These are phyloP conservation scores for Tolypocladium pustulatum DNA, from an alignment of 2,329 filamentous ascomycete species.

Conservation along the genomic window DNA sequence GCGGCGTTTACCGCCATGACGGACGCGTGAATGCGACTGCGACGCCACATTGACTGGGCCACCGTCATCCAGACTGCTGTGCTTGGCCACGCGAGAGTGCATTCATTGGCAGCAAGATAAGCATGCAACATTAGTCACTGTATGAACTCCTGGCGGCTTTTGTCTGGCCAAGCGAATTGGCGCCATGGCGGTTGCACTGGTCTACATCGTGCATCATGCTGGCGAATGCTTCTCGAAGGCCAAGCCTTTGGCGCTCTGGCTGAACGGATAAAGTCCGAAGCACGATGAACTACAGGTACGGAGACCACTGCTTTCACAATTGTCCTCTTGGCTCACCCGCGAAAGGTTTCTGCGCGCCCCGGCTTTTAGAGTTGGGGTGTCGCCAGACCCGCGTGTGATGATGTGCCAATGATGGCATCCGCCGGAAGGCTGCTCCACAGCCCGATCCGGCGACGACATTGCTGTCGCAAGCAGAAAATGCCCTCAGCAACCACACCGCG, in stretches of 20 bases:
- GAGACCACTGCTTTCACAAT: not conserved
- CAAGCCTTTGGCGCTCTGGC: not conserved
- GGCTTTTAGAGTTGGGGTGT: constrained; percentile 2
- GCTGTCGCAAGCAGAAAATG: not conserved
- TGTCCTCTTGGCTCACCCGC: not conserved
- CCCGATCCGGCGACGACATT: not conserved
- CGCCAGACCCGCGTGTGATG: not conserved
- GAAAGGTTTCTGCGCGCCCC: not conserved
- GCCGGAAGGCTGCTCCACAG: not conserved
- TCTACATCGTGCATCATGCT: not conserved
- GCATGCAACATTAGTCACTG: not conserved
- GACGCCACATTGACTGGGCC: not conserved
- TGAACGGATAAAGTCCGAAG: not conserved
- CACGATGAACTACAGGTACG: not conserved
- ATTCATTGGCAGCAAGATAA: not conserved
- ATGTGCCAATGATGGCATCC: not conserved
- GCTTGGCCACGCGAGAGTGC: not conserved
- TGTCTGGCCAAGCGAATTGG: not conserved
- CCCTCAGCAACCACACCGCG: not conserved
- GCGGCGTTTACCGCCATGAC: not conserved
- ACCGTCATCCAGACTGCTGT: no score
- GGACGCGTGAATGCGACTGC: not conserved
- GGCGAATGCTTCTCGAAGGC: not conserved
- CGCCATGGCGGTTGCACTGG: no score
- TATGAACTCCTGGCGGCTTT: not conserved